These are phyloP conservation scores for Phlebopus sp. DNA, from an alignment of 1,284 basidiomycete species.

Conservation along the genomic window DNA sequence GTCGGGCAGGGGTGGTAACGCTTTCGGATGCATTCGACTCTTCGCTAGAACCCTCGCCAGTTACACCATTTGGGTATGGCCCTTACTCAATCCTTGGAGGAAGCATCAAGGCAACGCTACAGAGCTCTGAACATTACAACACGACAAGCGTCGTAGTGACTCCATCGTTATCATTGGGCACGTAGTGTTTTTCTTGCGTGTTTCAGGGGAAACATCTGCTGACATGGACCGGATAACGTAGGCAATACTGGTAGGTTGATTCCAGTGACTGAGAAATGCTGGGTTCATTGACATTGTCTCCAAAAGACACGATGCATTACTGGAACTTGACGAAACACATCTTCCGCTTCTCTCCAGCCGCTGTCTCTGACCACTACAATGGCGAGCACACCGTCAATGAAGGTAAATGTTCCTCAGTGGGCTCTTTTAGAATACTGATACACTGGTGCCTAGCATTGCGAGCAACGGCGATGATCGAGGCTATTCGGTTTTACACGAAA, in stretches of 20 bases:
- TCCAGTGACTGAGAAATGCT: not conserved
- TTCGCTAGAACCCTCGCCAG: conserved; percentile 54
- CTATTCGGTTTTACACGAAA: conserved; percentile 25
- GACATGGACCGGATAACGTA: conserved; percentile 1
- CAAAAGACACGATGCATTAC: conserved; percentile 40
- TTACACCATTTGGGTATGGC: conserved; percentile 43
- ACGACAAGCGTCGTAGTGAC: conserved; percentile 10
- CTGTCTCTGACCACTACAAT: conserved; percentile 29
- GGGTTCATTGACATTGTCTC: not conserved
- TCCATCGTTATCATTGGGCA: conserved; percentile 14
- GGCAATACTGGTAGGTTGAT: conserved; percentile 17
- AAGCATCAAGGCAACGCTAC: conserved; percentile 44
- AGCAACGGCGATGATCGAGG: conserved; percentile 19
- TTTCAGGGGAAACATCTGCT: not conserved
- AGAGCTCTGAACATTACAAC: conserved; percentile 29
- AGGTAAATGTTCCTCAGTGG: conserved; percentile 16
- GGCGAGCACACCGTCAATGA: conserved; percentile 53
- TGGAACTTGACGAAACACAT: conserved; percentile 45
- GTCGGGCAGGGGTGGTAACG: conserved; percentile 24
- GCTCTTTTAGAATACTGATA: not conserved
- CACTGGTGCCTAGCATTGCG: conserved; percentile 12
- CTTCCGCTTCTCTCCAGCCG: conserved; percentile 40
- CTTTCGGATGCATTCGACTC: conserved; percentile 38
- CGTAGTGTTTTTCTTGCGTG: not conserved
- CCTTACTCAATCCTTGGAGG: conserved; percentile 48